A percentile compares a stretch with the other conserved stretches of the same genome.
Conservation (phyloP, 495 filamentous ascomycete species). For the Neurospora hispaniola region DNA sequence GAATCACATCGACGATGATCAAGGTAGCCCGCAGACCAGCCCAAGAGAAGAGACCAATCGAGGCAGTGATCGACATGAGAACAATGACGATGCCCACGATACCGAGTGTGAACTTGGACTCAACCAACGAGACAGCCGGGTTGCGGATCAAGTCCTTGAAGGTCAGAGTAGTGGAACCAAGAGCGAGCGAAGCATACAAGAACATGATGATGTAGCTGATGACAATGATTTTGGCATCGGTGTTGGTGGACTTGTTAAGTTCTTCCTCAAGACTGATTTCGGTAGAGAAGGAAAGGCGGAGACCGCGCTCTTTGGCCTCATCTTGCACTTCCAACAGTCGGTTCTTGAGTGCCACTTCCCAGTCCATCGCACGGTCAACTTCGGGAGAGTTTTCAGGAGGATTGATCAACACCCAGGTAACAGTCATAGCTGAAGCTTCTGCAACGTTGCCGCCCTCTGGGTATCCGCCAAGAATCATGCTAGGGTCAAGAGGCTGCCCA, state of each 20-base stretch:
- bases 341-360: slow-evolving; percentile 67
- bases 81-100: slow-evolving; percentile 90
- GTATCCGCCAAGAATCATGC: slow-evolving; percentile 78
- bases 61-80: slow-evolving; percentile 91
- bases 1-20: slow-evolving; percentile 97
- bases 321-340: slow-evolving; percentile 60
- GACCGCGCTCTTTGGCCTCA: slow-evolving; percentile 68
- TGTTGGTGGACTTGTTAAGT: slow-evolving; percentile 92
- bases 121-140: slow-evolving; percentile 73
- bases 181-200: slow-evolving; percentile 81
- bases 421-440: slow-evolving; percentile 67
- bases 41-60: slow-evolving; percentile 86
- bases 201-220: slow-evolving; percentile 99
- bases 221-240: slow-evolving; percentile 91
- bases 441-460: slow-evolving; percentile 54
- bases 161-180: slow-evolving; percentile 78
- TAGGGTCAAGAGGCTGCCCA: slow-evolving; percentile 70
- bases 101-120: slow-evolving; percentile 91
- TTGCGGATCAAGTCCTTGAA: slow-evolving; percentile 64
- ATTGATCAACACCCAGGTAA: slow-evolving; percentile 96
- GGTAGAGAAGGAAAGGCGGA: slow-evolving; percentile 86
- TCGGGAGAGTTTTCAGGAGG: slow-evolving; percentile 58
- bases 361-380: slow-evolving; percentile 68
- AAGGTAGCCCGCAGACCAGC: slow-evolving; percentile 83
- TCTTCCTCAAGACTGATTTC: slow-evolving; percentile 91